Evolutionary conservation across 768 basidiomycete species (phyloP).

Genomic region (Russula dissimulans): DNA sequence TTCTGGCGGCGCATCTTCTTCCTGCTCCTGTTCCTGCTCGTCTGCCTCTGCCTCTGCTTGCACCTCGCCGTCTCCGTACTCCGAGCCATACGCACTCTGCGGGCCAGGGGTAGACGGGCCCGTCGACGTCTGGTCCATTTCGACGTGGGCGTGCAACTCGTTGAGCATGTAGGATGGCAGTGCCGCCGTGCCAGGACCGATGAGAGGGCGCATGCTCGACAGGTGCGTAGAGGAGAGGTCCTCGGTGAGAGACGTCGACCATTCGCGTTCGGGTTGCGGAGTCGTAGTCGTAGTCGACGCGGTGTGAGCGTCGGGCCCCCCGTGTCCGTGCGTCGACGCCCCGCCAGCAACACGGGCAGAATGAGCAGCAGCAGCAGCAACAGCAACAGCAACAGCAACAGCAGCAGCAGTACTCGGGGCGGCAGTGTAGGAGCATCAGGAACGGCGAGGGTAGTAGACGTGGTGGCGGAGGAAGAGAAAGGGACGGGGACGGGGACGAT

Average conservation of each 20-base stretch:
- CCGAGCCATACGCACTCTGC: constrained; percentile 16
- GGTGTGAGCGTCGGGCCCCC: neutral
- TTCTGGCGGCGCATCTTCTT: constrained; percentile 8
- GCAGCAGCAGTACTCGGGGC: neutral
- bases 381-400: neutral
- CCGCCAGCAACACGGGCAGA: neutral
- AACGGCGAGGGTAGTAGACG: too few species aligned
- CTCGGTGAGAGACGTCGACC: constrained; percentile 3
- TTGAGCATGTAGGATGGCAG: constrained; percentile 13
- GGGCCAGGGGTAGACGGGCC: constrained; percentile 16
- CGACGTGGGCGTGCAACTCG: constrained; percentile 4
- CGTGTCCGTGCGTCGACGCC: neutral
- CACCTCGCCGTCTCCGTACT: constrained; percentile 11
- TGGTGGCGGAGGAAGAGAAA: neutral
- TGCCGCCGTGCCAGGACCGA: neutral
- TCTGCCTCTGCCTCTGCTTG: neutral
- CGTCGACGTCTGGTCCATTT: constrained; percentile 18
- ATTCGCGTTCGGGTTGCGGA: constrained; percentile 11
- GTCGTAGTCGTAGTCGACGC: neutral
- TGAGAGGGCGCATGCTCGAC: constrained; percentile 5
- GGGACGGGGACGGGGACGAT: neutral
- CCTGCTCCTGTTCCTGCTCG: constrained; percentile 15
- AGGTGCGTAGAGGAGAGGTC: neutral
- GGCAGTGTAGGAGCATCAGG: too few species aligned
- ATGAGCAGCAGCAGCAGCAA: too few species aligned